phyloP scores from a whole-genome alignment of 306 rosid species.

The Corylus heterophylla region DNA sequence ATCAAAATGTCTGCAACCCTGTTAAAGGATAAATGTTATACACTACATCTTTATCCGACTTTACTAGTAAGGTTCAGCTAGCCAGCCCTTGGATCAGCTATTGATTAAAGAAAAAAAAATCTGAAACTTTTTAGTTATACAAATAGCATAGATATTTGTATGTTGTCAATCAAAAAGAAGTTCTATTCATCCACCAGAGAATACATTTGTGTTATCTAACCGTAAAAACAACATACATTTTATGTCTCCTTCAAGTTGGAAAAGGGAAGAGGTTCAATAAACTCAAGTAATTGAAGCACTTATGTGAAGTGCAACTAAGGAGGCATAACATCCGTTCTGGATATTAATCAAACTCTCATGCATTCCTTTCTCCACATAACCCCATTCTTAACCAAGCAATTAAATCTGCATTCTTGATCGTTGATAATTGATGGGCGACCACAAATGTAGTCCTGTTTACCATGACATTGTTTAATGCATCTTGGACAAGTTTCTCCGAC shows the following conservation, averaged over 20 bases:
- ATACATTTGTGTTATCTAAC: not conserved
- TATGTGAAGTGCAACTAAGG: conserved; percentile 70
- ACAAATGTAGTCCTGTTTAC: conserved; percentile 75
- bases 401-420: conserved; percentile 79
- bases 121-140: too few relatives aligned
- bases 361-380: conserved; percentile 80
- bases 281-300: conserved; percentile 48
- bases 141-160: too few relatives aligned
- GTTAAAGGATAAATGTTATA: too few relatives aligned
- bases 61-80: too few relatives aligned
- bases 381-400: conserved; percentile 86
- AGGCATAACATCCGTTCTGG: conserved; percentile 75
- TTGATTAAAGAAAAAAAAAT: too few relatives aligned
- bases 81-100: too few relatives aligned
- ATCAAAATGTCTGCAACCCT: too few relatives aligned
- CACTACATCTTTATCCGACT: too few relatives aligned
- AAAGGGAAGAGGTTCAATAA: not conserved
- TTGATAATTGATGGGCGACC: conserved; percentile 80
- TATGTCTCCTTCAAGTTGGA: too few relatives aligned
- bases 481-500: conserved; percentile 88
- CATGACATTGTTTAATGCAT: conserved; percentile 80
- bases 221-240: too few relatives aligned
- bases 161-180: too few relatives aligned
- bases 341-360: conserved; percentile 66
- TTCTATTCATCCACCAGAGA: not conserved